Evolutionary conservation across 495 filamentous ascomycete species (phyloP), one percentile per base, ranked within the genome.

Genomic region (Thozetella sp.): DNA sequence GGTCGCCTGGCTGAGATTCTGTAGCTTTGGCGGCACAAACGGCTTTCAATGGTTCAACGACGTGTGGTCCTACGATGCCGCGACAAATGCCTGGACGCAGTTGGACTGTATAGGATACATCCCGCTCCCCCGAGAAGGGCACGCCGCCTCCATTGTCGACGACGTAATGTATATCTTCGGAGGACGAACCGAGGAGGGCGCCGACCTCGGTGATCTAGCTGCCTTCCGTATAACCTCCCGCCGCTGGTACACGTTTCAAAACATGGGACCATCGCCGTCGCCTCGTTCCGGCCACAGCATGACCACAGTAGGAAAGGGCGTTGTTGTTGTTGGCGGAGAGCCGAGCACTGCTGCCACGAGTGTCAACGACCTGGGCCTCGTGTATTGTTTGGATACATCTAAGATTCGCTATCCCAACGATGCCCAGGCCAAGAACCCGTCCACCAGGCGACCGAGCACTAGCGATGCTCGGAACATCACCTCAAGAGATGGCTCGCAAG

Each of bases 101-200:
- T 81, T 96, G 43, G 94, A 98, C 63, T 99, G 95, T 70, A 97
- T 97, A 51, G 96, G 96, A 9, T 98, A 97, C 67, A 97, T 99
- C 51, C 96, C 96, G 2, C 88, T 89, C 0, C 87, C 93, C 12
- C 86, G 96, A 51, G 96, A 99, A 82, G 96, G 96, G 2, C 96
- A 99, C 71, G 93, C 96, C 17, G 90, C 94, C 22, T 88, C 96
- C 4, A 76, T 99, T 11, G 94, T 98, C 50, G 89, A 91, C 66
- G 96, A 98, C 66, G 93, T 97, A 54, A 99, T 99, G 96, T 99
- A 99, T 73, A 90, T 98, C 57, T 99, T 99, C 69, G 96, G 96
- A 61, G 96, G 96, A n/a, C 88, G 96, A 50, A 96, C 91, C 3
- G 90, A 97, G 66, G 92, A 96, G 53, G 96, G 96, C 0, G 81